Evolutionary conservation across 2,329 filamentous ascomycete genomes (phyloP).

Genomic region (Acarospora socialis): DNA sequence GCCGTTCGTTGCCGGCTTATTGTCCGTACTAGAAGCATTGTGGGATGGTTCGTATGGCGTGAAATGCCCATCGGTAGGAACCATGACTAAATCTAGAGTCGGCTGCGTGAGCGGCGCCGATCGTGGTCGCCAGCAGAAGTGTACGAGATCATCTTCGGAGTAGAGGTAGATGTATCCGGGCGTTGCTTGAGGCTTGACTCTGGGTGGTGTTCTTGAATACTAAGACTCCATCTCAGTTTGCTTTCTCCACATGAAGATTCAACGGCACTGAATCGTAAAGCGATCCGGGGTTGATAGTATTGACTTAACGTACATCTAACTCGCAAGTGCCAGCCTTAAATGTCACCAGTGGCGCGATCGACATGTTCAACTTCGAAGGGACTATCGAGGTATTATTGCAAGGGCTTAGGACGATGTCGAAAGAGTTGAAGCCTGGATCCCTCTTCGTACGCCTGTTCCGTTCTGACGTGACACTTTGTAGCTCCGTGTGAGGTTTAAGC

Average conservation of each 20-base stretch:
- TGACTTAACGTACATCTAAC: constrained; percentile 50
- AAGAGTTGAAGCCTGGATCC: no score
- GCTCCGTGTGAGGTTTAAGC: no score
- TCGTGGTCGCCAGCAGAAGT: constrained; percentile 94
- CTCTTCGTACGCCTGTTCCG: no score
- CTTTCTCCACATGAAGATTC: neutral
- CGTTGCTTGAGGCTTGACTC: constrained; percentile 57
- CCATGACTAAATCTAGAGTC: constrained; percentile 83
- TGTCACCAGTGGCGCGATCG: constrained; percentile 72
- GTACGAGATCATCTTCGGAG: constrained; percentile 81
- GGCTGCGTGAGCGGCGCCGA: constrained; percentile 49
- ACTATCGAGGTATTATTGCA: no score
- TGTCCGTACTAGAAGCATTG: constrained; percentile 41
- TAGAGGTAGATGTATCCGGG: constrained; percentile 88
- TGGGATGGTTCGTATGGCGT: constrained; percentile 56
- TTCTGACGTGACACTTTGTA: no score
- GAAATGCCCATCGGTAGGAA: constrained; percentile 79
- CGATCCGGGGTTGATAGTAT: neutral
- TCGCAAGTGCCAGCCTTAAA: constrained; percentile 94
- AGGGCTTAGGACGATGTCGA: no score
- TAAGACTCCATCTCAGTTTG: constrained; percentile 14
- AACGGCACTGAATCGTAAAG: constrained; percentile 9
- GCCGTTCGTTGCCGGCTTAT: constrained; percentile 59
- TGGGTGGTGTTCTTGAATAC: constrained; percentile 46
- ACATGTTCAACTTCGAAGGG: no score